Percentiles rank a stretch among this genome's conserved stretches.
Evolutionary conservation across 2,329 filamentous ascomycete genomes (phyloP).

Genomic region (Phyllosticta citriasiana): DNA sequence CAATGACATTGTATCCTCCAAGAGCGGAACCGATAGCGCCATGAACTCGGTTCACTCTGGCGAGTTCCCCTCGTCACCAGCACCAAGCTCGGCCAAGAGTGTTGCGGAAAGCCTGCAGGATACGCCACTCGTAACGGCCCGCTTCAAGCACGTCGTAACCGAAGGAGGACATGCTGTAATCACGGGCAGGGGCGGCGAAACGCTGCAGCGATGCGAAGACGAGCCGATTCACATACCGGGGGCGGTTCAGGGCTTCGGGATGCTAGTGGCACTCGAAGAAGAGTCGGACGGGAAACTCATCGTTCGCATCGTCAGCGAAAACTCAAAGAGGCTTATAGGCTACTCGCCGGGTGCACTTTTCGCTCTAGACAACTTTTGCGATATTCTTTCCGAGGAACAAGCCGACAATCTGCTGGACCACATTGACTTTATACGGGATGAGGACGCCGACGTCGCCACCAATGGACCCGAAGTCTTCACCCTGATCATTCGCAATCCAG

Average conservation of each 20-base stretch:
- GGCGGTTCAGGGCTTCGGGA: constrained; percentile 69
- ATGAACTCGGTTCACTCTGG: constrained; percentile 9
- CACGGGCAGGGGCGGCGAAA: constrained; percentile 62
- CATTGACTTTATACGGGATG: constrained; percentile 77
- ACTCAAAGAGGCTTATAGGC: constrained; percentile 63
- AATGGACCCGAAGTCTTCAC: constrained; percentile 85
- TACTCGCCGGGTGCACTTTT: constrained; percentile 71
- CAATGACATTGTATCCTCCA: constrained; percentile 24
- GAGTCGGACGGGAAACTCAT: constrained; percentile 54
- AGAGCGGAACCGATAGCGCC: constrained; percentile 17
- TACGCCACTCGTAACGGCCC: constrained; percentile 48
- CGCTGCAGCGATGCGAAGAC: constrained; percentile 74
- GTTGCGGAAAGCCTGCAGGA: constrained; percentile 31
- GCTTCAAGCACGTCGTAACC: constrained; percentile 70
- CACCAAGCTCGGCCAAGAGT: constrained; percentile 25
- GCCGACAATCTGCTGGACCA: constrained; percentile 76
- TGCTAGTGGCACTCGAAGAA: constrained; percentile 64
- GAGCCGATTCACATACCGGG: constrained; percentile 85
- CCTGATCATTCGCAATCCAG: constrained; percentile 55
- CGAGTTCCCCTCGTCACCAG: constrained; percentile 18
- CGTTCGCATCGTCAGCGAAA: constrained; percentile 72
- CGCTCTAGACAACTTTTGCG: constrained; percentile 62
- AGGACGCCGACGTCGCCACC: constrained; percentile 61
- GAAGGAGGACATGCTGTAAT: constrained; percentile 74
- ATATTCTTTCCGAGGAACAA: constrained; percentile 75